A percentile compares a stretch with the other conserved stretches of the same genome.
Conservation (phyloP, 345 rosid genomes). For the Eutrema yunnanense region DNA sequence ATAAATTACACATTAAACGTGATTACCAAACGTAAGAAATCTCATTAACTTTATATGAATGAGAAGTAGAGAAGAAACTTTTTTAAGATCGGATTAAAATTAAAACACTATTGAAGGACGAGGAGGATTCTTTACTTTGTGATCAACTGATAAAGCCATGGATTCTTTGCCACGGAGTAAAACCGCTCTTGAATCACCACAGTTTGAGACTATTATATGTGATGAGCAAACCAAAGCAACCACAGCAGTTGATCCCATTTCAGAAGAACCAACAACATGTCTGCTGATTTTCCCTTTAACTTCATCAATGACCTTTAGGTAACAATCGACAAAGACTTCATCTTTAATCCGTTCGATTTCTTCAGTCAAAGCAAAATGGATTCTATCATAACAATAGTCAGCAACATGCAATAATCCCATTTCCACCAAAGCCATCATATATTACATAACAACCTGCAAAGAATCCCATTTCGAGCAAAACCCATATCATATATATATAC, state of each 20-base stretch:
- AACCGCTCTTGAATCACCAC: slow-evolving; percentile 96
- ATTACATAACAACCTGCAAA: slow-evolving; percentile 27
- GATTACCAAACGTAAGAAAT: neutral
- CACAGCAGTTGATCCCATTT: slow-evolving; percentile 86
- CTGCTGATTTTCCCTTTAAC: slow-evolving; percentile 54
- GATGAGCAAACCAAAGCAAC: slow-evolving; percentile 90
- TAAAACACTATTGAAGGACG: neutral
- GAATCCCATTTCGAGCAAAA: slow-evolving; percentile 29
- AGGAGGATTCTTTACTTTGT: slow-evolving; percentile 50
- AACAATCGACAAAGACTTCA: slow-evolving; percentile 60
- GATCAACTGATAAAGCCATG: slow-evolving; percentile 74
- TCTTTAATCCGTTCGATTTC: slow-evolving; percentile 46
- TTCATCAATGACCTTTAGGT: slow-evolving; percentile 71
- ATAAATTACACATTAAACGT: no score
- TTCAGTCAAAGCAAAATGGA: slow-evolving; percentile 74
- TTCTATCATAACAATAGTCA: slow-evolving; percentile 66
- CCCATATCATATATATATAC: slow-evolving; percentile 17
- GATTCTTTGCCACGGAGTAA: slow-evolving; percentile 81
- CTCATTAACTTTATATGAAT: neutral
- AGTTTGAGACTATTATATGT: slow-evolving; percentile 79
- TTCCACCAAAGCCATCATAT: slow-evolving; percentile 33
- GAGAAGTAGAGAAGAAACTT: neutral
- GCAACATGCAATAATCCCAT: slow-evolving; percentile 69
- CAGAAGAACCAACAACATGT: slow-evolving; percentile 33
- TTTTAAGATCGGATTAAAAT: neutral